Percentiles rank a stretch among this genome's conserved stretches.
Evolutionary conservation across 768 basidiomycete genomes (phyloP).

Genomic region (Goffeauzyma gilvescens): DNA sequence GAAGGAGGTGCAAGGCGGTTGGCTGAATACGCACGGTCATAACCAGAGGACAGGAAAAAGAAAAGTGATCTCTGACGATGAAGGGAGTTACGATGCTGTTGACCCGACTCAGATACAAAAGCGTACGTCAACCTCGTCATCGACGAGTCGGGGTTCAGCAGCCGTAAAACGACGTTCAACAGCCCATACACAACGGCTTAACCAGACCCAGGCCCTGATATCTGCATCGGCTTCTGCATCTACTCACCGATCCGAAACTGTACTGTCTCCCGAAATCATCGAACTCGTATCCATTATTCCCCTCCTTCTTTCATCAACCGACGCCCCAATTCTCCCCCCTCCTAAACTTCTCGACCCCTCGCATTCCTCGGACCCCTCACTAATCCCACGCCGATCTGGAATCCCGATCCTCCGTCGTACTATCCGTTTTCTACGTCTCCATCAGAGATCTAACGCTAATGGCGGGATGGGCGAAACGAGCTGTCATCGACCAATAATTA

Average conservation of each 20-base stretch:
- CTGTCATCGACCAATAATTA: conserved; percentile 56
- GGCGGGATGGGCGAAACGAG: conserved; percentile 55
- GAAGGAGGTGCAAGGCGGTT: background rate
- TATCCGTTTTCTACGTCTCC: conserved; percentile 50
- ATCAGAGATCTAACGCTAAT: too few relatives aligned
- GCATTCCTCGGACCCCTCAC: background rate
- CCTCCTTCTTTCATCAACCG: conserved; percentile 39
- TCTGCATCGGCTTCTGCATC: too few relatives aligned
- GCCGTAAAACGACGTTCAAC: too few relatives aligned
- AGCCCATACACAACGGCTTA: too few relatives aligned
- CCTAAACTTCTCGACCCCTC: background rate
- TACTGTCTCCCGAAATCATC: conserved; percentile 41
- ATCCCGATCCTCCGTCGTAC: conserved; percentile 42
- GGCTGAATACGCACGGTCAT: too few relatives aligned
- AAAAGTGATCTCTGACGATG: too few relatives aligned
- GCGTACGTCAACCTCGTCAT: too few relatives aligned
- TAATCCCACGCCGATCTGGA: conserved; percentile 12
- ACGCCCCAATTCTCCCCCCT: conserved; percentile 42
- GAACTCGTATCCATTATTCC: conserved; percentile 44
- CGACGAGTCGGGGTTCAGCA: too few relatives aligned
- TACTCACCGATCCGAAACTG: conserved; percentile 4
- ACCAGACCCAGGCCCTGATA: too few relatives aligned
- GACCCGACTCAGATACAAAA: too few relatives aligned
- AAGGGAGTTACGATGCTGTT: background rate
- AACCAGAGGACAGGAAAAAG: too few relatives aligned